These are phyloP conservation scores for Microdochium trichocladiopsis DNA, from an alignment of 2,329 filamentous ascomycete species.

Conservation along the genomic window DNA sequence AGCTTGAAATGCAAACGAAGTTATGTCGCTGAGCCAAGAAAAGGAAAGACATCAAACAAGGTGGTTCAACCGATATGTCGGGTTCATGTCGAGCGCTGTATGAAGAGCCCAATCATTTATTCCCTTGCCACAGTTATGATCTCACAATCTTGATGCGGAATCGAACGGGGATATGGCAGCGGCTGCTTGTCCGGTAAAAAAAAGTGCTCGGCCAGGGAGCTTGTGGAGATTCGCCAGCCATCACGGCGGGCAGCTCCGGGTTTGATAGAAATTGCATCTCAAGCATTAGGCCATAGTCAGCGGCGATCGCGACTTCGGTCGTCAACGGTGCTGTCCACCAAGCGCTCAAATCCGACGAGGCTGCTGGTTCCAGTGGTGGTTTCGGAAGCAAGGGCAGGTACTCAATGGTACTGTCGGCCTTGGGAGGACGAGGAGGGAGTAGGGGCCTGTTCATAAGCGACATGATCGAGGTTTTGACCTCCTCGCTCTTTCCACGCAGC, in stretches of 20 bases:
- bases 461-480: constrained; percentile 83
- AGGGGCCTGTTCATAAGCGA: constrained; percentile 79
- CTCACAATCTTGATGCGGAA: constrained; percentile 13
- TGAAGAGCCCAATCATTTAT: constrained; percentile 11
- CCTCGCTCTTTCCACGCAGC: constrained; percentile 82
- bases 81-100: constrained; percentile 12
- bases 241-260: constrained; percentile 72
- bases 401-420: constrained; percentile 82
- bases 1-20: constrained; percentile 46
- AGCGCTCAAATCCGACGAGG: constrained; percentile 59
- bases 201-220: too few species aligned
- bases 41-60: constrained; percentile 13
- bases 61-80: constrained; percentile 18
- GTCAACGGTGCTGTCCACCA: constrained; percentile 92
- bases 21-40: constrained; percentile 45
- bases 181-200: too few species aligned
- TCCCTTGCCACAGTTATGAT: constrained; percentile 4
- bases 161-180: too few species aligned
- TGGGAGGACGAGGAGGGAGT: constrained; percentile 77
- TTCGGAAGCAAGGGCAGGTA: constrained; percentile 81
- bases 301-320: constrained; percentile 63
- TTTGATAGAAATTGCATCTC: constrained; percentile 73
- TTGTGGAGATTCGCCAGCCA: constrained; percentile 67
- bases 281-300: constrained; percentile 60
- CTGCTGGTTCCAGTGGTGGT: constrained; percentile 61